A percentile compares a stretch with the other conserved stretches of the same genome.
Conservation (phyloP, 2,329 filamentous ascomycete genomes). For the Colletotrichum sojae region DNA sequence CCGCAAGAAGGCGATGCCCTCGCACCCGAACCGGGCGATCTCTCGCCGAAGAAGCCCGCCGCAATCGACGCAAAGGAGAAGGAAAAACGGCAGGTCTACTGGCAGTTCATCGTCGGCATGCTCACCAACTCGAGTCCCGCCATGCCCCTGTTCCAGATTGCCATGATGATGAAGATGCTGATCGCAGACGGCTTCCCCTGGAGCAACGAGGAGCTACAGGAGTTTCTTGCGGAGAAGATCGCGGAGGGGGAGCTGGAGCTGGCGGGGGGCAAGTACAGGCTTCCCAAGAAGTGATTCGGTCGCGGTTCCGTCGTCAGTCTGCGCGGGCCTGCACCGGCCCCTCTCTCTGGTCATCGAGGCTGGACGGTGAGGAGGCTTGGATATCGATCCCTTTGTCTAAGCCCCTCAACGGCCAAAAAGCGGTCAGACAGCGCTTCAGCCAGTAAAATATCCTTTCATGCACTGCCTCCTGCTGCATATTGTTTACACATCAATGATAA, state of each 20-base stretch:
- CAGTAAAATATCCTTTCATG: background rate
- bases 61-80: conserved; percentile 75
- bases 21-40: conserved; percentile 47
- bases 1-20: conserved; percentile 39
- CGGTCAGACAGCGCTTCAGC: too few species aligned
- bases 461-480: background rate
- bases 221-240: conserved; percentile 86
- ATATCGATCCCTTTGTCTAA: too few species aligned
- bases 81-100: conserved; percentile 77
- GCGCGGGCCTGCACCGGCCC: background rate
- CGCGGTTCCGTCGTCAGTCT: background rate
- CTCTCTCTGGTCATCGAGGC: too few species aligned
- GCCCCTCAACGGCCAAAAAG: too few species aligned
- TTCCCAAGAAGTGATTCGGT: conserved; percentile 68
- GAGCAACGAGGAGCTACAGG: conserved; percentile 88
- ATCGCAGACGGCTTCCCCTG: conserved; percentile 90
- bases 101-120: conserved; percentile 95
- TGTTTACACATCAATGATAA: background rate
- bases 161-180: conserved; percentile 96
- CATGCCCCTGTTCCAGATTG: conserved; percentile 86
- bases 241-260: conserved; percentile 78
- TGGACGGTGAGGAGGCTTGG: too few species aligned
- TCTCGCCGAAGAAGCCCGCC: conserved; percentile 64
- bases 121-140: conserved; percentile 87
- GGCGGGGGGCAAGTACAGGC: conserved; percentile 78